A percentile compares a stretch with the other conserved stretches of the same genome.
These are phyloP conservation scores for Phlebiopsis gigantea DNA, from an alignment of 768 basidiomycete species.

Conservation along the genomic window DNA sequence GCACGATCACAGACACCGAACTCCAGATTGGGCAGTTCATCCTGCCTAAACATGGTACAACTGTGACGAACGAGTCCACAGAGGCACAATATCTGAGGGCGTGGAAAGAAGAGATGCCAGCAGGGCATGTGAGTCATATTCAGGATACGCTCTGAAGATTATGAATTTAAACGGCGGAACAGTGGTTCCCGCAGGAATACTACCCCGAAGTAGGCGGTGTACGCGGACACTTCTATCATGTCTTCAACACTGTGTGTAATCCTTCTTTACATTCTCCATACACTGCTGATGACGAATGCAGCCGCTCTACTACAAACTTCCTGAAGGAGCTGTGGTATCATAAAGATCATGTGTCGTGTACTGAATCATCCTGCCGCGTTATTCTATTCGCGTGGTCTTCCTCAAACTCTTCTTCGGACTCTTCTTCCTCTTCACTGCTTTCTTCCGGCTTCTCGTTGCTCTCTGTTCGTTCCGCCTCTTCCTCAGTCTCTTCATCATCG, in stretches of 20 bases:
- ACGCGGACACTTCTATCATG: constrained; percentile 73
- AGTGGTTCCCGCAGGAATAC: constrained; percentile 80
- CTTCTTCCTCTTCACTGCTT: constrained; percentile 19
- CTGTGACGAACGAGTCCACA: constrained; percentile 51
- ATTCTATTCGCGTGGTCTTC: constrained; percentile 22
- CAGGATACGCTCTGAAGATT: not conserved
- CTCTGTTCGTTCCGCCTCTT: constrained; percentile 26
- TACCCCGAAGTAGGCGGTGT: constrained; percentile 57
- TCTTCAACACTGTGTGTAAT: constrained; percentile 59
- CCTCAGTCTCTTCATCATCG: constrained; percentile 17
- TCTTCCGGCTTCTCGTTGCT: constrained; percentile 10
- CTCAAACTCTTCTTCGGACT: constrained; percentile 24
- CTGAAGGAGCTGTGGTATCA: constrained; percentile 29
- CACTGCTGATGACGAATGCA: constrained; percentile 8
- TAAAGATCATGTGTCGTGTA: not conserved
- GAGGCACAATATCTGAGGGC: constrained; percentile 63
- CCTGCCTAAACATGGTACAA: constrained; percentile 53
- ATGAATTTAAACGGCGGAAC: not conserved
- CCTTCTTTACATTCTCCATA: not conserved
- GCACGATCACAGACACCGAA: constrained; percentile 87
- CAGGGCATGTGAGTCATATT: constrained; percentile 47
- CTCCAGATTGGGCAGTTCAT: constrained; percentile 85
- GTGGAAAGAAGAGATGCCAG: constrained; percentile 60
- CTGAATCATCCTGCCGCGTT: not conserved
- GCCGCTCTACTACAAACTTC: constrained; percentile 39